Conservation (phyloP, 257 asterid species). For the Nicotiana tabacum region DNA sequence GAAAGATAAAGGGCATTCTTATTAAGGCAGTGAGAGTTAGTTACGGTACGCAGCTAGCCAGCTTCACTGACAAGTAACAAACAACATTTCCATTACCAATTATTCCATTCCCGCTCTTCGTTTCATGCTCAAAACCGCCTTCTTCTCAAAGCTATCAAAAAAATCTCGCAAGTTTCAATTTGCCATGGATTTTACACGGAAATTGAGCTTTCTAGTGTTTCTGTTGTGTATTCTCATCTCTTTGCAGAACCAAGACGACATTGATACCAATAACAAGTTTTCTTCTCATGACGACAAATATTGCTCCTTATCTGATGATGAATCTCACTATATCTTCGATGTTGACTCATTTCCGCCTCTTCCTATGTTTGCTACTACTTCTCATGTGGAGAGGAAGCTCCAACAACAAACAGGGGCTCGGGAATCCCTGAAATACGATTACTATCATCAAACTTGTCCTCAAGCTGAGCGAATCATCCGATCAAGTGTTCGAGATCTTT, state of each 20-base stretch:
- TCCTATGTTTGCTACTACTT: not conserved
- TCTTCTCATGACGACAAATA: slow-evolving; percentile 3
- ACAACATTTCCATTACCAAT: slow-evolving; percentile 15
- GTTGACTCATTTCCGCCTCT: not conserved
- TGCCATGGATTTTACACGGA: slow-evolving; percentile 44
- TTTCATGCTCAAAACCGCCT: not conserved
- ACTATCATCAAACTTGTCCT: slow-evolving; percentile 53
- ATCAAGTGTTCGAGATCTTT: slow-evolving; percentile 33
- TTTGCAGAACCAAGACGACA: slow-evolving; percentile 38
- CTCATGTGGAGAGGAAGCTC: not conserved
- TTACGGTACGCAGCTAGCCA: not conserved
- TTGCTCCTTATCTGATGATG: not conserved
- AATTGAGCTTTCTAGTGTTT: slow-evolving; percentile 41
- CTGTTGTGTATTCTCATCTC: slow-evolving; percentile 44
- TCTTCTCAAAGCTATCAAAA: not conserved
- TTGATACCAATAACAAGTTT: slow-evolving; percentile 26
- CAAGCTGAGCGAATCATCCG: slow-evolving; percentile 47
- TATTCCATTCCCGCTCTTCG: slow-evolving; percentile 34
- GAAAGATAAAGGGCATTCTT: slow-evolving; percentile 4
- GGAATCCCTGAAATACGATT: slow-evolving; percentile 40
- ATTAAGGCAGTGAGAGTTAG: not conserved
- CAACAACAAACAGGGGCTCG: slow-evolving; percentile 11
- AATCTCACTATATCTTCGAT: not conserved
- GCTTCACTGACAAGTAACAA: slow-evolving; percentile 20
- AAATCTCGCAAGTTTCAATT: not conserved